A percentile compares a stretch with the other conserved stretches of the same genome.
phyloP scores from a whole-genome alignment of 1,284 basidiomycete genomes.

The Fomitopsis betulina region DNA sequence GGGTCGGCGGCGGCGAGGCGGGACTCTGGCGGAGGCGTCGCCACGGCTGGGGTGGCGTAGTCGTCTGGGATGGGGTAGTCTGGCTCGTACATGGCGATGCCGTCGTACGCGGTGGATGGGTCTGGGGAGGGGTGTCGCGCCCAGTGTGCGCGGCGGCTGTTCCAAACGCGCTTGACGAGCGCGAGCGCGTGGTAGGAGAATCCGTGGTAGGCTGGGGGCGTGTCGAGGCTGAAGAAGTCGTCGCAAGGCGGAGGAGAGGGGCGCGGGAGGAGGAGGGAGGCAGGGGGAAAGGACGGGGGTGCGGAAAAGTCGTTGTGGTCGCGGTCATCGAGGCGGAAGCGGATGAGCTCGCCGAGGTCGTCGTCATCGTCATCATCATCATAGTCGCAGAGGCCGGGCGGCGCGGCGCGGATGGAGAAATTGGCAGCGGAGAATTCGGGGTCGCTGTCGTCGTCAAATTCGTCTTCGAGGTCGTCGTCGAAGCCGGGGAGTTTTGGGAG shows the following conservation, averaged over 20 bases:
- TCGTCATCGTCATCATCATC: constrained; percentile 1
- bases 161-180: constrained; percentile 5
- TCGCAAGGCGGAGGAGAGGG: not conserved
- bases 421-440: not conserved
- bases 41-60: not conserved
- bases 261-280: not conserved
- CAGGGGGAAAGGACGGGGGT: not conserved
- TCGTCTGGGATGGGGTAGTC: constrained; percentile 3
- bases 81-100: constrained; percentile 20
- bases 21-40: constrained; percentile 12
- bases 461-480: not conserved
- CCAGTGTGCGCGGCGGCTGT: constrained; percentile 1
- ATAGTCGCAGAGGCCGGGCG: not conserved
- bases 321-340: not conserved
- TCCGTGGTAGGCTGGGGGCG: constrained; percentile 4
- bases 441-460: constrained; percentile 5
- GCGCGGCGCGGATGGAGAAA: not conserved
- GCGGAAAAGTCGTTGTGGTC: not conserved
- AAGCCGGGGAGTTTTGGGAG: not conserved
- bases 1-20: constrained; percentile 16
- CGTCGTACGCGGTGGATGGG: constrained; percentile 24
- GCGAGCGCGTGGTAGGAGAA: constrained; percentile 4
- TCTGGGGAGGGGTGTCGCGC: constrained; percentile 13
- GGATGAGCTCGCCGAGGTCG: constrained; percentile 3
- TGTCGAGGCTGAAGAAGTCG: not conserved